Evolutionary conservation across 495 filamentous ascomycete genomes (phyloP), one percentile per base, ranked within the genome.

Genomic region (Tuber aestivum): DNA sequence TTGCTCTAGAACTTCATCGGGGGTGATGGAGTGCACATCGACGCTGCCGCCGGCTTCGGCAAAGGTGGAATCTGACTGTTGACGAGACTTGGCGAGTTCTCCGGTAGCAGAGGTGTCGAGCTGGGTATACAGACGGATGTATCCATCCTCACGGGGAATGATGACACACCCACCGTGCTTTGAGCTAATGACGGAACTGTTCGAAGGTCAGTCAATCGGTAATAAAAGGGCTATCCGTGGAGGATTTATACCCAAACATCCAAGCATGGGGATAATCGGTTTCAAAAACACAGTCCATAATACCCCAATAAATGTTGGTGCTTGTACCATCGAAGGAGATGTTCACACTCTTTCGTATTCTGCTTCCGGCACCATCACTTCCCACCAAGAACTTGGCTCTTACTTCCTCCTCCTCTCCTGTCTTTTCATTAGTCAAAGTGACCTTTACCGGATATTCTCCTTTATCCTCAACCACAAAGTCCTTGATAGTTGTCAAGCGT

Each of bases 291-390:
- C 84, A 84, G 74, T 85, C 84, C 83, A 84, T 84, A 44, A 85
- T 85, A 4, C 80, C 84, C 84, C 84, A 85, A 70, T 85, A 84
- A 45, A 85, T 82, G 70, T 85, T 83, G 10, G 84, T 85, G 42
- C 78, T 84, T 6, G 83, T 76, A 9, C 84, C 84, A 72, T 85
- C 83, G 45, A 85, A 85, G 1, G 81, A 79, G 32, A 85, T 84
- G 12, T 41, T 70, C n/a, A 85, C 50, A 48, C 75, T 38, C 72
- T 83, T 79, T 23, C 84, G 75, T 42, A 85, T 81, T 10, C 32
- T 69, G 77, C 83, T 85, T 21, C 81, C 76, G 35, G 78, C 84
- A 3, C 84, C 84, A 77, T 85, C 84, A n/a, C 72, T 71, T 7
- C 84, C 84, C 21, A 85, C 74, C 23, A 85, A 73, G 71, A 77